Base-by-base conservation (phyloP, 352 stramenopile genomes). In the Phytophthora sojae region DNA sequence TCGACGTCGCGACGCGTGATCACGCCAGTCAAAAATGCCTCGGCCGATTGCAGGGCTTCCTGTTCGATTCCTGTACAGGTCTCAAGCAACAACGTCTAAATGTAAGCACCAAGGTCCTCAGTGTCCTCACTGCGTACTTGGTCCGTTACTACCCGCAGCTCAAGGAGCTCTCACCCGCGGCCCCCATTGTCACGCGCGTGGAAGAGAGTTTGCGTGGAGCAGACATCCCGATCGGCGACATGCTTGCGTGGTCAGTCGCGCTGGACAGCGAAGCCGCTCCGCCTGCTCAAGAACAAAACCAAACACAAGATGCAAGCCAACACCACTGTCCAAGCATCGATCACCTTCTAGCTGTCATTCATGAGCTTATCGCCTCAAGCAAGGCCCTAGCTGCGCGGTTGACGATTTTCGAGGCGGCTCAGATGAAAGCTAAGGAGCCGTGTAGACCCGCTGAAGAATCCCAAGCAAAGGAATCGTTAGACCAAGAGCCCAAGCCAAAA, bases 401-500 rank as follows among this genome's bases (percentile, higher is more conserved):
- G 50, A 47, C 17, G 61, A 70, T 23, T 9, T 39, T n/a, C 6
- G 44, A 56, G 25, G n/a, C 32, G 4, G 63, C 45, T 1, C 21
- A 14, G 23, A 17, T 60, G 35, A 6, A 42, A 47, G 5, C 15
- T n/a, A 45, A n/a, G 37, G 4, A 15, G 15, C 8, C 37, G 19
- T 6, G 19, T 17, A 5, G 15, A 45, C 12, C 5, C 15, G 19
- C 15, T 19, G 32, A 44, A 30, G 9, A 65, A 71, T 23, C 35
- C 21, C 25, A 59, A 19, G 12, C 12, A 49, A 6, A 12, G 1
- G 23, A 52, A 5, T 15, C 19, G n/a, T 61, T 42, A 51, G 61
- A 26, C 11, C 52, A 57, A 61, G 52, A 35, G 55, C 51, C 25
- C 6, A 23, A 26, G 6, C 14, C 26, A 15, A 68, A 61, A 12